phyloP scores from a whole-genome alignment of 2,329 filamentous ascomycete species.

The Nemania sp. region DNA sequence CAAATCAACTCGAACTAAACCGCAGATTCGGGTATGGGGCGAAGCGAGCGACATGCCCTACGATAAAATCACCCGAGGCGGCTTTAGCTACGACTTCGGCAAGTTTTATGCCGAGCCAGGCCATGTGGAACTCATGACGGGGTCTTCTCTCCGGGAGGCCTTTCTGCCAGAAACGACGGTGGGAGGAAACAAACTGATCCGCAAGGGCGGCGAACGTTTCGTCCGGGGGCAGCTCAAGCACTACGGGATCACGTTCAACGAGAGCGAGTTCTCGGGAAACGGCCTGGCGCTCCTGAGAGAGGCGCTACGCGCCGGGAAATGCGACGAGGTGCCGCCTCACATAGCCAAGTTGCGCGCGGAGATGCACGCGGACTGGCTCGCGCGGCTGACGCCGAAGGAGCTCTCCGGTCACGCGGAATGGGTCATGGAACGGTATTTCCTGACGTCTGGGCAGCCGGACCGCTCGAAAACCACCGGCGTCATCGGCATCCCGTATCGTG shows the following conservation, averaged over 20 bases:
- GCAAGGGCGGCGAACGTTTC: conserved; percentile 2
- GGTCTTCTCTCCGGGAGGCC: conserved; percentile 9
- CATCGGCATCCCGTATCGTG: conserved; percentile 21
- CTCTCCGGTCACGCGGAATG: conserved; percentile 9
- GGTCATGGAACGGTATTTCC: conserved; percentile 26
- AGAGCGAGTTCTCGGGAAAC: conserved; percentile 16
- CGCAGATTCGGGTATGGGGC: too few relatives aligned
- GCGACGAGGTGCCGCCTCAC: conserved; percentile 25
- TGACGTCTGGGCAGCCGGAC: conserved; percentile 25
- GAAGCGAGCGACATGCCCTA: conserved; percentile 6
- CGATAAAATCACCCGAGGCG: conserved; percentile 12
- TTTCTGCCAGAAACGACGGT: conserved; percentile 24
- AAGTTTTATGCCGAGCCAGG: conserved; percentile 16
- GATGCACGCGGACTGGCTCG: conserved; percentile 26
- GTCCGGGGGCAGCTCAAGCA: conserved; percentile 25
- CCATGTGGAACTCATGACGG: conserved; percentile 5
- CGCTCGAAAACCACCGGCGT: conserved; percentile 22
- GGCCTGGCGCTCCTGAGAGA: conserved; percentile 27
- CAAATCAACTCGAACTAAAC: too few relatives aligned
- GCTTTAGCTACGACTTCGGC: conserved; percentile 17
- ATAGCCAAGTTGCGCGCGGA: conserved; percentile 18
- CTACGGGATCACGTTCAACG: conserved; percentile 25
- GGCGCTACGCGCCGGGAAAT: conserved; percentile 11
- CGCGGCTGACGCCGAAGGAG: conserved; percentile 22
- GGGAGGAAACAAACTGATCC: conserved; percentile 1